Percentiles rank a stretch among this genome's conserved stretches.
phyloP scores from a whole-genome alignment of 129 eudicot genomes.

The Pseudognaphalium luteoalbum region DNA sequence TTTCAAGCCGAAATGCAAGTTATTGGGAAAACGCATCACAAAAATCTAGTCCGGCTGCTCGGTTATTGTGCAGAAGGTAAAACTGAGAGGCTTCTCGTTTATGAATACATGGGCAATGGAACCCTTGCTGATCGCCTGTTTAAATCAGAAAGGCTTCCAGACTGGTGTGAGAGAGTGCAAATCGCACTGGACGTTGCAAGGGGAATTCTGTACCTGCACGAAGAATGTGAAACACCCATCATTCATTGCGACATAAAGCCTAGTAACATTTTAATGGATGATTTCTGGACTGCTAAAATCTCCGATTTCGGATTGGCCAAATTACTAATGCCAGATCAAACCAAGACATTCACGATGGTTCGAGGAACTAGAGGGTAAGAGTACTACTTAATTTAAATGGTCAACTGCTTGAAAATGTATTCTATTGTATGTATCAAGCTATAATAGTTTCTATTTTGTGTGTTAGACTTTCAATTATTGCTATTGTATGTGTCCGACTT shows the following conservation, averaged over 20 bases:
- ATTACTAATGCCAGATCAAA: not conserved
- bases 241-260: conserved; percentile 36
- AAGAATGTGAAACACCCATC: conserved; percentile 40
- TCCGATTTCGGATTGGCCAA: conserved; percentile 13
- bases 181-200: conserved; percentile 37
- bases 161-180: conserved; percentile 18
- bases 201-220: conserved; percentile 36
- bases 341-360: conserved; percentile 16
- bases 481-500: too few species aligned
- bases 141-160: conserved; percentile 14
- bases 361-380: conserved; percentile 6
- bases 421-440: too few species aligned
- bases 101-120: conserved; percentile 8
- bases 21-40: conserved; percentile 49
- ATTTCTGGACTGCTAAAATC: conserved; percentile 22
- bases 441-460: too few species aligned
- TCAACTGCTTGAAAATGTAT: not conserved
- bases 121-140: conserved; percentile 38
- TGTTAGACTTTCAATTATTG: too few species aligned
- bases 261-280: conserved; percentile 42
- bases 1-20: conserved; percentile 42
- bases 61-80: conserved; percentile 13
- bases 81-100: conserved; percentile 11
- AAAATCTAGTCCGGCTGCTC: not conserved
- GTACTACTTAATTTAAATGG: not conserved